A percentile compares a stretch with the other conserved stretches of the same genome.
Evolutionary conservation across 2,329 filamentous ascomycete species (phyloP).

Genomic region (Beauveria bassiana): DNA sequence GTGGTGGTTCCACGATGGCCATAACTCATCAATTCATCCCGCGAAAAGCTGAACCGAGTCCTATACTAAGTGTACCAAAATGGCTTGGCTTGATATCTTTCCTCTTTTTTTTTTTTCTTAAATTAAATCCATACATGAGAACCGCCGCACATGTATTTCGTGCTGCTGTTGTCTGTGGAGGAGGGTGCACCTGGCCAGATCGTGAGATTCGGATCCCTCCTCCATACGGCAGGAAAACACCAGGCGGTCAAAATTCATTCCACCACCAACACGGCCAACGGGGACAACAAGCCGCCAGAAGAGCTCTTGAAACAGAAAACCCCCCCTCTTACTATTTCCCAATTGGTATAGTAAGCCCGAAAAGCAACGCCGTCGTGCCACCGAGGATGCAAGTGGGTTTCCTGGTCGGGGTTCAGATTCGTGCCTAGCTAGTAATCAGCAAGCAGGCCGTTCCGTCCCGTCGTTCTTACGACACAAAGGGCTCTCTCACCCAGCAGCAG

Average conservation of each 20-base stretch:
- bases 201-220: neutral
- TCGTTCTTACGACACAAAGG: neutral
- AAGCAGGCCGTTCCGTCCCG: neutral
- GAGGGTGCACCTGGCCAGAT: neutral
- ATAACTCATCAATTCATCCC: too few species aligned
- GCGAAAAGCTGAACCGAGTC: too few species aligned
- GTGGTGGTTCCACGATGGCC: too few species aligned
- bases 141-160: too few species aligned
- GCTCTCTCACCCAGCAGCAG: neutral
- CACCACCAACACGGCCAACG: constrained; percentile 2
- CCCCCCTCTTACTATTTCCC: neutral
- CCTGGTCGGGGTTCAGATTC: neutral
- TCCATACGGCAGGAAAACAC: neutral
- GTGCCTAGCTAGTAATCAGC: neutral
- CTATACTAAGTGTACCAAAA: too few species aligned
- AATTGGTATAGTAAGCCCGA: constrained; percentile 1
- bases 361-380: constrained; percentile 1
- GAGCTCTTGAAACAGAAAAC: neutral
- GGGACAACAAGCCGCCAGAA: neutral
- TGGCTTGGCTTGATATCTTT: too few species aligned
- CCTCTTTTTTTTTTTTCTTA: too few species aligned
- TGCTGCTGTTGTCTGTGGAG: too few species aligned
- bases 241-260: neutral
- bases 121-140: too few species aligned
- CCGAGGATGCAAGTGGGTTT: constrained; percentile 1